Evolutionary conservation across 352 stramenopile genomes (phyloP), one percentile per base, ranked within the genome.

Genomic region (Blastocystis sp.): DNA sequence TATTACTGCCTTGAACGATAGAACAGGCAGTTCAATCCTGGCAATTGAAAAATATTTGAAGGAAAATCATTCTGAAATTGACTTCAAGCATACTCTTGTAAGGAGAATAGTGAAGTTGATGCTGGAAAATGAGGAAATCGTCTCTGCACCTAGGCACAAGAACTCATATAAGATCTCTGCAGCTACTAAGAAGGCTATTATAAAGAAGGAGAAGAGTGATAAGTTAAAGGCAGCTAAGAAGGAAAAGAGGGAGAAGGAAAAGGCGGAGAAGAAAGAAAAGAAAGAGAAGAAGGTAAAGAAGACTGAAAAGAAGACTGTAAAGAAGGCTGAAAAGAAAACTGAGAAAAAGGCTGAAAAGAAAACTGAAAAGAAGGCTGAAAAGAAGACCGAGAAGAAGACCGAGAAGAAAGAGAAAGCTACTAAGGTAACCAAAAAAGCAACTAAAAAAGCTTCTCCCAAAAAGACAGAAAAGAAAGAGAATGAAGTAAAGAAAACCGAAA

Each of bases 21-120:
- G 37, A 34, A 88, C 43, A 26, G 77, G 77, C 7, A 64, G 62
- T 13, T 88, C 77, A 39, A 63, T 88, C n/a, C 5, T 29, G 26
- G 77, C 77, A 53, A 88, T 88, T 64, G 77, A 88, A 34, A 88
- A 88, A 26, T 76, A 77, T 26, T 68, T 88, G 3, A 88, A 88
- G 77, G 54, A 88, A 53, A 26, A 76, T 7, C 66, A 88, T 34
- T 18, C 77, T 5, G 77, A 88, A 6, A 50, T 88, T 20, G 63
- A 73, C 13, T 56, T 88, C 20, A 88, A 88, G 20, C 77, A 88
- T n/a, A 77, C 66, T 2, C 26, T 61, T 34, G 66, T 88, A 9
- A 20, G 77, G 18, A 23, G 18, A 13, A 79, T 79, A 23, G 70
- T 88, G 41, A 88, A 88, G 37, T 66, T 63, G 43, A 79, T 79